Evolutionary conservation across 2,329 filamentous ascomycete species (phyloP).

Genomic region (Colletotrichum truncatum): DNA sequence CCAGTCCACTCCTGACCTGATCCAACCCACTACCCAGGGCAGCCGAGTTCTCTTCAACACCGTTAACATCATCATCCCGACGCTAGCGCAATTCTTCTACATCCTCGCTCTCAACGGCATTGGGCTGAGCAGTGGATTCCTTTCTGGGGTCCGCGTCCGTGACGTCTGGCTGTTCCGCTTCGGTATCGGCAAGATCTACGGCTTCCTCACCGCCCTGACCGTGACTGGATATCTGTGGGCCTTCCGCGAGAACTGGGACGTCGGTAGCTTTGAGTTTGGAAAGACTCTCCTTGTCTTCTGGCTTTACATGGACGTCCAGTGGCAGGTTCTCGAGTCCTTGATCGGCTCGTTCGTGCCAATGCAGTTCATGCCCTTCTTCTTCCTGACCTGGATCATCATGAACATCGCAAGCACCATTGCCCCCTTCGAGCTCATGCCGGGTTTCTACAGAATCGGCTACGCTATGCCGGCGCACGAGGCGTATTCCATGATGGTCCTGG

Average conservation of each 20-base stretch:
- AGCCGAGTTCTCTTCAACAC: constrained; percentile 47
- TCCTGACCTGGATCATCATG: constrained; percentile 52
- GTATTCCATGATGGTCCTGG: constrained; percentile 47
- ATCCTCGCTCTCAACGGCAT: constrained; percentile 31
- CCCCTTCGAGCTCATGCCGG: constrained; percentile 47
- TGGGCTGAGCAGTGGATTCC: constrained; percentile 1
- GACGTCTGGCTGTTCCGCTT: constrained; percentile 38
- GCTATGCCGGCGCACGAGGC: constrained; percentile 44
- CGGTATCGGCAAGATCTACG: constrained; percentile 41
- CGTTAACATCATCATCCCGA: constrained; percentile 46
- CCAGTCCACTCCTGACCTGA: constrained; percentile 36
- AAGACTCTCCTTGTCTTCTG: constrained; percentile 43
- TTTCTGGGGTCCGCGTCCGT: constrained; percentile 30
- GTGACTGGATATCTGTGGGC: constrained; percentile 54
- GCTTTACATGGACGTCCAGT: constrained; percentile 53
- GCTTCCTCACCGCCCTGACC: constrained; percentile 45
- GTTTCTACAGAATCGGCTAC: constrained; percentile 50
- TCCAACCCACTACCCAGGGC: constrained; percentile 44
- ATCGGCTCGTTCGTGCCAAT: constrained; percentile 40
- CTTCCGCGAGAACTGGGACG: constrained; percentile 50
- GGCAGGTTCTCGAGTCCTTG: constrained; percentile 48
- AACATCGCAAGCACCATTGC: constrained; percentile 47
- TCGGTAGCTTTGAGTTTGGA: constrained; percentile 40
- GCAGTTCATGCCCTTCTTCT: constrained; percentile 48
- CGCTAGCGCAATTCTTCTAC: constrained; percentile 43